A percentile compares a stretch with the other conserved stretches of the same genome.
Conservation (phyloP, 371 early-diverging fungal genomes). For the Mucor mucedo region DNA sequence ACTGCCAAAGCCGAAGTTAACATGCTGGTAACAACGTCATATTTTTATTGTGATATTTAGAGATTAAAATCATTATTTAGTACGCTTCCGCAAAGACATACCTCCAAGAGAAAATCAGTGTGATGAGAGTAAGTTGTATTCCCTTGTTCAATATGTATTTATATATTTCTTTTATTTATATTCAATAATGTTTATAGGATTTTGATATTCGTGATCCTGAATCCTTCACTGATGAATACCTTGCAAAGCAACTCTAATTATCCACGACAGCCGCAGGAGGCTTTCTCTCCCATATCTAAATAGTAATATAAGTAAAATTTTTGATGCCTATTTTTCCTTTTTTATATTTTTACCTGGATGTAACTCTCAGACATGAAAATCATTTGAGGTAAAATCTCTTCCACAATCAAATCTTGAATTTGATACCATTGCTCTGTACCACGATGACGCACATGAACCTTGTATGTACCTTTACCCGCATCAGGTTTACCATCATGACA, state of each 20-base stretch:
- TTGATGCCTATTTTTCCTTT: no score
- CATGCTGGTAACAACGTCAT: conserved; percentile 56
- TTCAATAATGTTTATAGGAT: conserved; percentile 34
- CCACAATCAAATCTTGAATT: conserved; percentile 93
- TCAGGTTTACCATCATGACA: conserved; percentile 87
- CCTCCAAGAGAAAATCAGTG: conserved; percentile 58
- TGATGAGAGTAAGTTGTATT: conserved; percentile 52
- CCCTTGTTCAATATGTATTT: conserved; percentile 1
- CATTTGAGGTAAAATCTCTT: conserved; percentile 94
- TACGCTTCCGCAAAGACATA: conserved; percentile 72
- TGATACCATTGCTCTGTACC: conserved; percentile 93
- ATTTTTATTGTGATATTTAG: neutral
- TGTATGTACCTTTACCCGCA: conserved; percentile 74
- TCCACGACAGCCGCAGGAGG: neutral
- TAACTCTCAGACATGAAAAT: conserved; percentile 92
- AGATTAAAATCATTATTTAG: conserved; percentile 14
- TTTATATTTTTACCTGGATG: conserved; percentile 72
- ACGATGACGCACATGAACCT: conserved; percentile 80
- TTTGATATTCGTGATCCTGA: conserved; percentile 64
- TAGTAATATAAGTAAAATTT: neutral
- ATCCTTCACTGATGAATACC: conserved; percentile 56
- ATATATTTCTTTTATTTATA: neutral
- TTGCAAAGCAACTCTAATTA: conserved; percentile 32
- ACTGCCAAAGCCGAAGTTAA: conserved; percentile 59
- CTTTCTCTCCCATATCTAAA: conserved; percentile 38